phyloP scores from a whole-genome alignment of 1,284 basidiomycete genomes.

The Apiotrichum gamsii region DNA sequence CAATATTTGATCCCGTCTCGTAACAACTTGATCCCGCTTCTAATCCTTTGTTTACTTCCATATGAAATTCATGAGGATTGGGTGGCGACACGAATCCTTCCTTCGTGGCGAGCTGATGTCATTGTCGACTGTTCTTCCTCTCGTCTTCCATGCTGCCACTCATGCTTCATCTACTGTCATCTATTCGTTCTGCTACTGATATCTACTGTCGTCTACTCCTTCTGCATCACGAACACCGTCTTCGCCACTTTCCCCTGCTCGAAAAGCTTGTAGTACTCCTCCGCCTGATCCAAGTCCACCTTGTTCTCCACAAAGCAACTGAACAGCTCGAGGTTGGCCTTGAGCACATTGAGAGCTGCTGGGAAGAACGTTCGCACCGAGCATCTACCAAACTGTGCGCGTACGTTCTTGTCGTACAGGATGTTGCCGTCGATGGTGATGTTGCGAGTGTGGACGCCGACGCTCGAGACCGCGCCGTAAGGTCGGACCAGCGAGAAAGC shows the following conservation, averaged over 20 bases:
- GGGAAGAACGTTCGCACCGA: constrained; percentile 75
- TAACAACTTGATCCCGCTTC: too few relatives aligned
- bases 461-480: constrained; percentile 71
- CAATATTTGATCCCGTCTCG: too few relatives aligned
- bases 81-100: too few relatives aligned
- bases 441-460: constrained; percentile 56
- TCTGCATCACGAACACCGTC: constrained; percentile 39
- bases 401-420: constrained; percentile 69
- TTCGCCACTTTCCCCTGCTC: constrained; percentile 44
- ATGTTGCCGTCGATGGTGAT: constrained; percentile 47
- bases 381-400: constrained; percentile 60
- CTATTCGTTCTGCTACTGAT: too few relatives aligned
- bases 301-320: constrained; percentile 40
- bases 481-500: constrained; percentile 70
- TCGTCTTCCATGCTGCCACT: too few relatives aligned
- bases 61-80: too few relatives aligned
- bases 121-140: too few relatives aligned
- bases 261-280: constrained; percentile 43
- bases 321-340: constrained; percentile 37
- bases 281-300: constrained; percentile 36
- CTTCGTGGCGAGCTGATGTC: too few relatives aligned
- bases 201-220: too few relatives aligned
- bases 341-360: constrained; percentile 62
- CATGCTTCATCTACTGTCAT: too few relatives aligned
- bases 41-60: too few relatives aligned